These are phyloP conservation scores for Jackrogersella multiformis DNA, from an alignment of 495 filamentous ascomycete genomes.

Conservation along the genomic window DNA sequence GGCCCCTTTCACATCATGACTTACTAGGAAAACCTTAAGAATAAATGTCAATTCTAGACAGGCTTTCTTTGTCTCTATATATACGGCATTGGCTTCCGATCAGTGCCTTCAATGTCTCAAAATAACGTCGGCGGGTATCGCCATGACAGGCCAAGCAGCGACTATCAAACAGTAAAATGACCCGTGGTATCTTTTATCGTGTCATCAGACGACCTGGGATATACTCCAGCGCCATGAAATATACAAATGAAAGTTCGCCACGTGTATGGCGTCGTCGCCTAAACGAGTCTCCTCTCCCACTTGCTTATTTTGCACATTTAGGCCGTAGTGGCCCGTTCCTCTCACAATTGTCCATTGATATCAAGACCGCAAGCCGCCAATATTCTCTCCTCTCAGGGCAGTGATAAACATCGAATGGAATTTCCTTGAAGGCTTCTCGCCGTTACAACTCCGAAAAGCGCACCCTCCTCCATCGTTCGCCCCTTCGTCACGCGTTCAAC, in stretches of 20 bases:
- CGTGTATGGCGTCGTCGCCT: conserved; percentile 17
- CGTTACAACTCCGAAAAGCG: not conserved
- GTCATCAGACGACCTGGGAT: conserved; percentile 26
- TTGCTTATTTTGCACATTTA: not conserved
- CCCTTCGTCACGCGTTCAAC: conserved; percentile 8
- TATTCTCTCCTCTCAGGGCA: not conserved
- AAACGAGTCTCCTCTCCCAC: not conserved
- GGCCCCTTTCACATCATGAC: not conserved
- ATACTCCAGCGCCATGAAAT: conserved; percentile 33
- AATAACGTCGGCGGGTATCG: conserved; percentile 8
- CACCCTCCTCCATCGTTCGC: not conserved
- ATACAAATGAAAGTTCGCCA: conserved; percentile 23
- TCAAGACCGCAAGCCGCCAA: not conserved
- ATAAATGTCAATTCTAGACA: conserved; percentile 15
- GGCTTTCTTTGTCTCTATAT: conserved; percentile 17
- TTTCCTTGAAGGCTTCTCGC: not conserved
- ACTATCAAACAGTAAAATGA: conserved; percentile 32
- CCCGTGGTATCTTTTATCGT: conserved; percentile 7
- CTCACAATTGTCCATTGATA: not conserved
- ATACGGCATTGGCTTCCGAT: conserved; percentile 2
- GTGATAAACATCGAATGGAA: not conserved
- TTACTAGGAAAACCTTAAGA: not conserved
- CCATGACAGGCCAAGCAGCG: not conserved
- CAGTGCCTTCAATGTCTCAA: not conserved
- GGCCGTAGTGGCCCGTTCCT: not conserved